A percentile compares a stretch with the other conserved stretches of the same genome.
These are phyloP conservation scores for Debaryomyces coudertii DNA, from an alignment of 1,139 yeast species.

Conservation along the genomic window DNA sequence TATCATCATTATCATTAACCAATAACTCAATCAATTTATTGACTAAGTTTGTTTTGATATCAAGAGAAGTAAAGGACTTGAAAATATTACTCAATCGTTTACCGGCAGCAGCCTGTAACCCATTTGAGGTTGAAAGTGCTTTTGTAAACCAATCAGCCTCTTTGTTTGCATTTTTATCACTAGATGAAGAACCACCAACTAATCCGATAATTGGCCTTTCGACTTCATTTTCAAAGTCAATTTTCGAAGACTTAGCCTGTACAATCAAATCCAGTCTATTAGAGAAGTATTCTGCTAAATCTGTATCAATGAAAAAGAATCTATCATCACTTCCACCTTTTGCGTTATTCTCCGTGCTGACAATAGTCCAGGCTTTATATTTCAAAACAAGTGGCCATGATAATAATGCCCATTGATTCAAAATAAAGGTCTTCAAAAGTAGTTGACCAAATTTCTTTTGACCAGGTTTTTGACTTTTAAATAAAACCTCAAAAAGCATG, in stretches of 20 bases:
- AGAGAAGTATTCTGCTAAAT: conserved; percentile 30
- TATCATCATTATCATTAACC: conserved; percentile 35
- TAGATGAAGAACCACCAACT: conserved; percentile 47
- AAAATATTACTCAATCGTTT: conserved; percentile 58
- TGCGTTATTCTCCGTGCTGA: conserved; percentile 25
- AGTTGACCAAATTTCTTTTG: conserved; percentile 43
- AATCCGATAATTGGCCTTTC: conserved; percentile 59
- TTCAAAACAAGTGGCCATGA: conserved; percentile 39
- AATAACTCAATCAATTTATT: conserved; percentile 62
- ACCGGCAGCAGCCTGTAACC: conserved; percentile 58
- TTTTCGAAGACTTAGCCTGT: conserved; percentile 50
- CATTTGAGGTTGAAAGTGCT: conserved; percentile 39
- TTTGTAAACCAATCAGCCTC: conserved; percentile 66
- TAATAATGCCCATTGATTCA: conserved; percentile 46
- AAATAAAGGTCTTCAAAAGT: conserved; percentile 41
- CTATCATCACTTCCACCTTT: conserved; percentile 33
- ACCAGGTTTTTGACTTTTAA: conserved; percentile 32
- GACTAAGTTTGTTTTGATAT: conserved; percentile 59
- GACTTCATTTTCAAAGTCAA: conserved; percentile 50
- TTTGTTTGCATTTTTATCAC: conserved; percentile 51
- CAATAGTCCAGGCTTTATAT: conserved; percentile 36
- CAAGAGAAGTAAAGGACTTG: conserved; percentile 52
- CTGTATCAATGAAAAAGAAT: conserved; percentile 33
- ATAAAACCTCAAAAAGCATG: conserved; percentile 32
- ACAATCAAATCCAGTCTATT: conserved; percentile 47